Evolutionary conservation across 257 asterid species (phyloP).

Genomic region (Salvia splendens): DNA sequence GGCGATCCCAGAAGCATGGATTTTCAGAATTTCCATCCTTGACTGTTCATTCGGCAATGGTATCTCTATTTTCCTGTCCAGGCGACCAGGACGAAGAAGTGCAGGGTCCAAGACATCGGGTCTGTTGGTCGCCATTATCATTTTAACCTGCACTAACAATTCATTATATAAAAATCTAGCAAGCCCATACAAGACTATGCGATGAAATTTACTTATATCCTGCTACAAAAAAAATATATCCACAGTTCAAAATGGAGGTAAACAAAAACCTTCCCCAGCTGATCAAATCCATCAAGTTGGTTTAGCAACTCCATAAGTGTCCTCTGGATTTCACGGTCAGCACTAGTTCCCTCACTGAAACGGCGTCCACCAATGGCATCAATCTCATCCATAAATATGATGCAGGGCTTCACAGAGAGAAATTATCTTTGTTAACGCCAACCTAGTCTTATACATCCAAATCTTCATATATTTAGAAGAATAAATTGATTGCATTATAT

Average conservation of each 20-base stretch:
- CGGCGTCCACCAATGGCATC: slow-evolving; percentile 97
- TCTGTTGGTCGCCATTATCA: slow-evolving; percentile 95
- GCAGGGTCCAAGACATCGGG: slow-evolving; percentile 97
- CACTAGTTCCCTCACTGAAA: slow-evolving; percentile 98
- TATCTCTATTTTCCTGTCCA: slow-evolving; percentile 91
- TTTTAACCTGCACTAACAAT: slow-evolving; percentile 66
- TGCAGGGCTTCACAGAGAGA: slow-evolving; percentile 69
- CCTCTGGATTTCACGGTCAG: slow-evolving; percentile 94
- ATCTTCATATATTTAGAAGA: neutral
- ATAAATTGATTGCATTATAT: neutral
- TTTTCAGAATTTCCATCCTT: slow-evolving; percentile 87
- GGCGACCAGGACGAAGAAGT: slow-evolving; percentile 90
- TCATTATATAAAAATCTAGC: slow-evolving; percentile 15
- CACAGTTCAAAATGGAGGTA: neutral
- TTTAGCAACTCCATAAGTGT: slow-evolving; percentile 92
- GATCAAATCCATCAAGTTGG: slow-evolving; percentile 93
- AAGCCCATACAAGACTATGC: neutral
- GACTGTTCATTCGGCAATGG: slow-evolving; percentile 94
- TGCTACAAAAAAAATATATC: neutral
- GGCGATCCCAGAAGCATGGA: slow-evolving; percentile 90
- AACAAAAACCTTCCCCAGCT: slow-evolving; percentile 77
- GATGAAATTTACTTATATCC: neutral
- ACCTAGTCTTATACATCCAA: neutral
- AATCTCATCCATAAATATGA: slow-evolving; percentile 96
- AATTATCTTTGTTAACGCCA: neutral